Evolutionary conservation across 352 stramenopile genomes (phyloP), one percentile per base, ranked within the genome.

Genomic region (Pelagophyceae sp.): DNA sequence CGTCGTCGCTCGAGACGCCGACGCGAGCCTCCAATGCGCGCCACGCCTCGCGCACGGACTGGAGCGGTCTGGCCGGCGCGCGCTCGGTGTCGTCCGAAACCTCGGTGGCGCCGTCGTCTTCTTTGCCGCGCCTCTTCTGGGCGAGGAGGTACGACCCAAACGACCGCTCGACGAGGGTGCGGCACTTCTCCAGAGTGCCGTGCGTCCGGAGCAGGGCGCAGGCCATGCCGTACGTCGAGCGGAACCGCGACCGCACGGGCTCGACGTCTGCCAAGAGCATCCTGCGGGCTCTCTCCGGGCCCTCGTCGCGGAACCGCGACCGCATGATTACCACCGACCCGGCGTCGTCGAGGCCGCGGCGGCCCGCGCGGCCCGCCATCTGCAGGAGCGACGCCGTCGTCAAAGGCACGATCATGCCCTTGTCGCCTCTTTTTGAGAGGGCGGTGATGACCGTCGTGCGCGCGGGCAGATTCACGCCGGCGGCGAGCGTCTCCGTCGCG

Each of bases 401-500:
- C 1, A 90, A 72, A 11, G 86, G 40, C 25, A 82, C 81, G 81
- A 90, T 90, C 0, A 81, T 67, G 60, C 86, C 77, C 27, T 80
- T 38, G 67, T 89, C 86, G 74, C 86, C 85, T 65, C 88, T 74
- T 79, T 94, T 94, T 69, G 83, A 88, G 38, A 94, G 79, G 20
- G 82, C 81, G 33, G 86, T 89, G 45, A 94, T 89, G 27, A 92
- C 85, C 20, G 88, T 92, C 40, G 83, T 83, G 29, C 85, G 77
- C 29, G 84, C 84, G 1, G 85, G 85, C 83, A 88, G 84, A 72
- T 89, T 89, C 38, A 90, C 87, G 23, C 89, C 89, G 33, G 88
- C 88, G 17, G 87, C 88, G 19, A 94, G 77, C 5, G 89, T 94
- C 78, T 93, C 88, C 0, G 89, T 94, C 0, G 88, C 88, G 81